Evolutionary conservation across 177 flowering plant genomes (phyloP), one percentile per base, ranked within the genome.

Genomic region (Tripterygium wilfordii): DNA sequence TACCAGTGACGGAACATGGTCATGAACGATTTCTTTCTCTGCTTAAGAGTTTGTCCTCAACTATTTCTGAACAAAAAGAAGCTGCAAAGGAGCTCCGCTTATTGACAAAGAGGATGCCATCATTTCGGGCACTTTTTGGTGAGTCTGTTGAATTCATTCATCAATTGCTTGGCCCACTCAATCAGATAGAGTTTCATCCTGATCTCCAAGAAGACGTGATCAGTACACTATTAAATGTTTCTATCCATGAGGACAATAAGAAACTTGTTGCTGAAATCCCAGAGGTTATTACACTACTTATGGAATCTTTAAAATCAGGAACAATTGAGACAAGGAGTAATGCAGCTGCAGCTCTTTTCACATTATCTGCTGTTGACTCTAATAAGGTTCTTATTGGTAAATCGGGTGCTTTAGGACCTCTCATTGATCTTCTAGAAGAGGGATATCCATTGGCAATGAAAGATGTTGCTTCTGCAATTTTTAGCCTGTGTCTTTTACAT

Each of bases 321-420:
- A 82, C 74, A 13, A 71, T 79, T 32, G 71, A 71, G 39, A 80
- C 87, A 21, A 79, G 85, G 56, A 67, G 70, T 58, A 90, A 85
- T 73, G 84, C 97, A 3, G 97, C 97, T 28, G 96, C 96, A 6
- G 71, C 97, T 13, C 75, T 90, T 37, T 90, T 90, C 60, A 75
- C 96, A 9, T 51, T 90, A 35, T 82, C 96, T 0, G 97, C 91
- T 15, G 68, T 90, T n/a, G 94, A 87, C 51, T 75, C 83, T 3
- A 90, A 87, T 60, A 87, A 87, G 64, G 23, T 22, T 5, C 69
- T 80, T 26, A 87, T 90, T 2, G 94, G 94, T 4, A 67, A 71
- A 63, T 61, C 80, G 0, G 94, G 88, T 24, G 91, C 88, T 22
- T 40, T 90, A 32, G 61, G 69, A 57, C 80, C 83, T 6, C 75